A percentile compares a stretch with the other conserved stretches of the same genome.
These are phyloP conservation scores for Ichthyophthirius multifiliis DNA, from an alignment of 169 alveolate genomes.

Conservation along the genomic window DNA sequence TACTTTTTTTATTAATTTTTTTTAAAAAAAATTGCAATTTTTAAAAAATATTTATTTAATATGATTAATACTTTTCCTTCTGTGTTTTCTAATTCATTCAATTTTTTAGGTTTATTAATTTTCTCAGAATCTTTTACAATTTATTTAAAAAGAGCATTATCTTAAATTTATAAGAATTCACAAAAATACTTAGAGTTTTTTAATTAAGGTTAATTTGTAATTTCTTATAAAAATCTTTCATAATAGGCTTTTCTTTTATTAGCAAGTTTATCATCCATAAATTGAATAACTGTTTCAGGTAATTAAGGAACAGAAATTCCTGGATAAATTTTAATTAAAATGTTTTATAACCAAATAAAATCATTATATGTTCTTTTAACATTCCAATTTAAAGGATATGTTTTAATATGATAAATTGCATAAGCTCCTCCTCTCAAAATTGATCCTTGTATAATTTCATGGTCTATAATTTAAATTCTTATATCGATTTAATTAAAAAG, in stretches of 20 bases:
- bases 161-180: background rate
- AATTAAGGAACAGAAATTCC: conserved; percentile 34
- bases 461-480: background rate
- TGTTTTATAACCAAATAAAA: conserved; percentile 30
- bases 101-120: background rate
- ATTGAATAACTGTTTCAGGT: background rate
- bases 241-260: background rate
- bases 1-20: too few species aligned
- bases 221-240: background rate
- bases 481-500: too few species aligned
- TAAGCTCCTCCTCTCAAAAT: background rate
- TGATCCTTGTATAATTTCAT: background rate
- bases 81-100: background rate
- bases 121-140: background rate
- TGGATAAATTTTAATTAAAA: conserved; percentile 14
- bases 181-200: background rate
- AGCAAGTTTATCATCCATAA: background rate
- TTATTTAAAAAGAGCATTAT: background rate
- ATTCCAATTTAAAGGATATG: conserved; percentile 23
- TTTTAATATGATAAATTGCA: conserved; percentile 3
- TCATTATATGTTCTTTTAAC: conserved; percentile 35
- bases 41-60: background rate
- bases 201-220: background rate
- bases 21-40: background rate
- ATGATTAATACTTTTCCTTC: background rate